Evolutionary conservation across 805 yeast genomes (phyloP).

Genomic region (Monosporozyma solicola): DNA sequence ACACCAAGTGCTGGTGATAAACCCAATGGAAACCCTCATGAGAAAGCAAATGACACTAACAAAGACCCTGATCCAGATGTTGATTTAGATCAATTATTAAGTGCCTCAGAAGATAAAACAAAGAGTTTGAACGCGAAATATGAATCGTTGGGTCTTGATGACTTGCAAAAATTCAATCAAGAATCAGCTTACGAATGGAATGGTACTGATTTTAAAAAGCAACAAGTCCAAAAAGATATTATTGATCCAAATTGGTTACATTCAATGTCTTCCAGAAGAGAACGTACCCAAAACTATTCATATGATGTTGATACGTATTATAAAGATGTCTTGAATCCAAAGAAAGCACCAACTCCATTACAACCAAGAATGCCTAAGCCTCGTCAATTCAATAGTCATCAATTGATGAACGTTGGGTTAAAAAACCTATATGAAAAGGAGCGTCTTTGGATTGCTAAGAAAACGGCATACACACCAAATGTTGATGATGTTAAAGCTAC

Average conservation of each 20-base stretch:
- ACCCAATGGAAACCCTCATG: neutral
- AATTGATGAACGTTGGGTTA: constrained; percentile 70
- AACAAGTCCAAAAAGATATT: constrained; percentile 39
- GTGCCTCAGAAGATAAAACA: constrained; percentile 56
- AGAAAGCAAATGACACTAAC: constrained; percentile 4
- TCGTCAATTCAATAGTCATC: constrained; percentile 77
- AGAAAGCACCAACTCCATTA: constrained; percentile 35
- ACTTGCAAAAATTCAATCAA: constrained; percentile 65
- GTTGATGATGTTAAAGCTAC: constrained; percentile 42
- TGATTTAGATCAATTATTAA: constrained; percentile 53
- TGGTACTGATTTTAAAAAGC: constrained; percentile 72
- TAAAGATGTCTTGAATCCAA: constrained; percentile 69
- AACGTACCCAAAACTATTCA: constrained; percentile 55
- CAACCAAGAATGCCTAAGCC: constrained; percentile 86
- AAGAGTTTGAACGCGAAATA: constrained; percentile 52
- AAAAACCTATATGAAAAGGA: constrained; percentile 74
- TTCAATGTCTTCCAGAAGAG: constrained; percentile 61
- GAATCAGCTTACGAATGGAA: constrained; percentile 82
- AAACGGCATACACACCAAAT: constrained; percentile 56
- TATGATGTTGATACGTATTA: constrained; percentile 84
- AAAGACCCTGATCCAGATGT: constrained; percentile 34
- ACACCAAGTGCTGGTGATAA: constrained; percentile 23
- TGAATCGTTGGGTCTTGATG: constrained; percentile 62
- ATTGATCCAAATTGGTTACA: constrained; percentile 65
- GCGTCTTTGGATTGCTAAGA: constrained; percentile 65